phyloP scores from a whole-genome alignment of 768 basidiomycete species.

The Tulasnella sp. region DNA sequence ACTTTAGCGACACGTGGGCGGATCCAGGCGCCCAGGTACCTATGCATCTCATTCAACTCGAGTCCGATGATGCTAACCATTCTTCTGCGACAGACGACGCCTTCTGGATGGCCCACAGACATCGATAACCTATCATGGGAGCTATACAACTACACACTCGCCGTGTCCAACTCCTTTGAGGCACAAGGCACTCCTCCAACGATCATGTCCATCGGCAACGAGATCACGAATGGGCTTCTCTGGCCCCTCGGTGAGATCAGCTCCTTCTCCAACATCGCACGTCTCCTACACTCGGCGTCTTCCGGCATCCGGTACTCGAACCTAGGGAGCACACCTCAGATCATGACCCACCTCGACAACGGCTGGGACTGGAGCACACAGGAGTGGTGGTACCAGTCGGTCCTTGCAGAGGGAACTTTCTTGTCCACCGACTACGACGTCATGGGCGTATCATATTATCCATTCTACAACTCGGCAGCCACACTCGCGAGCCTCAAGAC shows the following conservation, averaged over 20 bases:
- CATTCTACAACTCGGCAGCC: constrained; percentile 27
- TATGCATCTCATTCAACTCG: neutral
- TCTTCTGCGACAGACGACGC: constrained; percentile 38
- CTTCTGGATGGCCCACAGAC: constrained; percentile 41
- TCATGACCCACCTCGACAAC: constrained; percentile 50
- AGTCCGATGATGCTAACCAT: neutral
- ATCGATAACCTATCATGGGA: constrained; percentile 24
- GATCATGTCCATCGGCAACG: constrained; percentile 50
- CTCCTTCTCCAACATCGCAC: constrained; percentile 42
- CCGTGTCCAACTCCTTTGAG: constrained; percentile 40
- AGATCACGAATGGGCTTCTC: constrained; percentile 53
- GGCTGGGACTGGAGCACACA: constrained; percentile 43
- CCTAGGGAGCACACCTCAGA: constrained; percentile 25
- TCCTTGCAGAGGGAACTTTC: constrained; percentile 44
- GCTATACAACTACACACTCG: constrained; percentile 17
- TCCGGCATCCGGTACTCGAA: constrained; percentile 29
- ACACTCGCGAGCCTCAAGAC: constrained; percentile 40
- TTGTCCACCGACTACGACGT: constrained; percentile 39
- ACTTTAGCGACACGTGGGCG: constrained; percentile 53
- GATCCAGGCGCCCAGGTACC: neutral
- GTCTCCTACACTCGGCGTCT: constrained; percentile 48
- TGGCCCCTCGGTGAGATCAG: constrained; percentile 46
- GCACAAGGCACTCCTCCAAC: constrained; percentile 44
- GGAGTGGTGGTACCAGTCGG: constrained; percentile 38
- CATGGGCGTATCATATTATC: constrained; percentile 49